phyloP scores from a whole-genome alignment of 2,329 filamentous ascomycete genomes.

The Colletotrichum melonis region DNA sequence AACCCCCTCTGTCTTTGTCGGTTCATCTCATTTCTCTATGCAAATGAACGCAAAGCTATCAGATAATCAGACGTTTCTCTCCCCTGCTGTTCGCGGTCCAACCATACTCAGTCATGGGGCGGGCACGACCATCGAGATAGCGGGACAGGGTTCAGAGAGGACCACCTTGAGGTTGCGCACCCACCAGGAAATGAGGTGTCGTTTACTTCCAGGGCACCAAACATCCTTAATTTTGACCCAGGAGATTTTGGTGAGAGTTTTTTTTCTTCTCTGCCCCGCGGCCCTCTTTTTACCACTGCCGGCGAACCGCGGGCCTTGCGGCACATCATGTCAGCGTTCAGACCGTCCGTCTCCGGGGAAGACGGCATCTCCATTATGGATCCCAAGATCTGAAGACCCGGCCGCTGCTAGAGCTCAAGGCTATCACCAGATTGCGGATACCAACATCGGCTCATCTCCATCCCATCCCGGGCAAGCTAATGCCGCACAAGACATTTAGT shows the following conservation, averaged over 20 bases:
- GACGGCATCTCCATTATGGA: slow-evolving; percentile 17
- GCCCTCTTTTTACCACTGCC: slow-evolving; percentile 12
- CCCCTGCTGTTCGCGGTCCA: slow-evolving; percentile 3
- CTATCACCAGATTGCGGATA: neutral
- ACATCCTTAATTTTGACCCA: slow-evolving; percentile 27
- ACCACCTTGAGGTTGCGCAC: neutral
- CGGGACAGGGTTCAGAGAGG: neutral
- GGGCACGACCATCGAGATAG: neutral
- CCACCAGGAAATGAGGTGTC: slow-evolving; percentile 22
- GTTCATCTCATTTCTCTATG: neutral
- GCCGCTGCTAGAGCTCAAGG: neutral
- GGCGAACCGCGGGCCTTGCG: slow-evolving; percentile 20
- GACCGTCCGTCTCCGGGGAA: slow-evolving; percentile 16
- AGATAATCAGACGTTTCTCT: neutral
- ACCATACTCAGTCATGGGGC: neutral
- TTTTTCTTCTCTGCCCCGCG: slow-evolving; percentile 5
- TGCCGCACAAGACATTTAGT: neutral
- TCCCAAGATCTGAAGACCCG: neutral
- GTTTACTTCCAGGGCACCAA: slow-evolving; percentile 11
- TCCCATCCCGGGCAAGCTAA: neutral
- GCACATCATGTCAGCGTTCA: slow-evolving; percentile 21
- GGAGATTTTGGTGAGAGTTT: slow-evolving; percentile 16
- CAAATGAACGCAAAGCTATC: slow-evolving; percentile 9
- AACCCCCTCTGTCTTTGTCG: neutral
- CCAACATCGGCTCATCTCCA: slow-evolving; percentile 20